A percentile compares a stretch with the other conserved stretches of the same genome.
These are phyloP conservation scores for Coemansia sp. DNA, from an alignment of 192 early-diverging fungal species.

Conservation along the genomic window DNA sequence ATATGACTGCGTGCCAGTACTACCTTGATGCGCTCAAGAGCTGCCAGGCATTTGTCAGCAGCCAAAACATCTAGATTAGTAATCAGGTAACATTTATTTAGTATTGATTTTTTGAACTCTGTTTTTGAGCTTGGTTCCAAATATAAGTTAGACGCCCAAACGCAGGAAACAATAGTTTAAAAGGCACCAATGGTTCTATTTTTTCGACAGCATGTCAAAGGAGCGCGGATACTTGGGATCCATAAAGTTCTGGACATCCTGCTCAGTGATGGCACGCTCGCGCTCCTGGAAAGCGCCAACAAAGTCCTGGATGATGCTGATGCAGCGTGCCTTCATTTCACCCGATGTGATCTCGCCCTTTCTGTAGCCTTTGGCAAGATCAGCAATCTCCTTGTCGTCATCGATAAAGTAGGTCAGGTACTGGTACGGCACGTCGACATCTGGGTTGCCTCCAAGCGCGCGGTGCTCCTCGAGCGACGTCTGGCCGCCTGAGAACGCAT, in stretches of 20 bases:
- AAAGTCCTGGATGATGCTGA: constrained; percentile 75
- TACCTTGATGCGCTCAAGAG: constrained; percentile 90
- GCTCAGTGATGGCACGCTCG: constrained; percentile 63
- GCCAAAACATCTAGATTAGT: constrained; percentile 13
- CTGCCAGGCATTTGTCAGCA: constrained; percentile 62
- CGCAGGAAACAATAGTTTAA: not conserved
- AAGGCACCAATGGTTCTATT: constrained; percentile 15
- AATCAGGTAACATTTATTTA: not conserved
- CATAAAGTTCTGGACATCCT: constrained; percentile 64
- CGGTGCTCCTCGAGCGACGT: constrained; percentile 84
- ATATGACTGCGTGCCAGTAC: constrained; percentile 84
- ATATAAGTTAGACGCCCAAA: no score
- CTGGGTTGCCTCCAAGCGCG: constrained; percentile 80
- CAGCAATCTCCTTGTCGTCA: constrained; percentile 82
- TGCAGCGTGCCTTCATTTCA: constrained; percentile 88
- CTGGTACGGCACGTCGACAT: constrained; percentile 95
- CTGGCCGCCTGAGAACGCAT: constrained; percentile 92
- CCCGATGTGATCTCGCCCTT: constrained; percentile 84
- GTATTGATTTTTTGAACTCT: not conserved
- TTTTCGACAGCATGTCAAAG: constrained; percentile 33
- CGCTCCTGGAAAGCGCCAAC: constrained; percentile 78
- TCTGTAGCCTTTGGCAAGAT: constrained; percentile 70
- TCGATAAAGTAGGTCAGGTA: constrained; percentile 94
- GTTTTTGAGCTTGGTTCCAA: not conserved
- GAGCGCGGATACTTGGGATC: constrained; percentile 56